Evolutionary conservation across 148 eudicot genomes (phyloP), one percentile per base, ranked within the genome.

Genomic region (Hydrangea macrophylla): DNA sequence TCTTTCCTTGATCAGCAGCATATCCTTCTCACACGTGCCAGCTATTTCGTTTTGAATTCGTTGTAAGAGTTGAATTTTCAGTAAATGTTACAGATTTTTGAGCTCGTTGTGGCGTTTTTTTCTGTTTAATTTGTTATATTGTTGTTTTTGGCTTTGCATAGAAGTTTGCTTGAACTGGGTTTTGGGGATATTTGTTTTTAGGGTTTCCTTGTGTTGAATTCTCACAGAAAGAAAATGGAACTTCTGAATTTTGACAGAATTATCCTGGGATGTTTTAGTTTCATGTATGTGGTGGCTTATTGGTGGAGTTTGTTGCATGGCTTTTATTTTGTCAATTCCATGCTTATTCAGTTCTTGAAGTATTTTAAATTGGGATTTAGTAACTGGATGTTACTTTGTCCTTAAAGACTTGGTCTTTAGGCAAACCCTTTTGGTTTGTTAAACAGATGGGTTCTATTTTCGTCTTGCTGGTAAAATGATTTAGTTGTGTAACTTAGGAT

Each of bases 141-240:
- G 12, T 54, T 48, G 17, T 67, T n/a, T 67, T 67, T 54, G 9
- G 23, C 45, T 32, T 53, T 51, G 58, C 28, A 20, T 65, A 36
- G 69, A 51, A 55, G 56, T 22, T 65, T 22, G 69, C 10, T 50
- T 9, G 53, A 1, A 32, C 3, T 18, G 17, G 4, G 69, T 27
- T 23, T 66, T 66, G 33, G 60, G 60, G 30, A 13, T 66, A 53
- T 66, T 65, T 30, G 70, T 35, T 40, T 50, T 65, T 32, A 33
- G 54, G 44, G 20, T 30, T 65, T 51, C 28, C 7, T 18, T 18
- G 1, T 42, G 50, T 42, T 42, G 1, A 1, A 42, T 42, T 42
- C 15, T 0, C n/a, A n/a, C n/a, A n/a, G n/a, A n/a, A 48, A 22
- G 59, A 13, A 59, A 57, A 23, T 33, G n/a, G n/a, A n/a, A n/a